Conservation (phyloP, 768 basidiomycete species). For the Boletus vinaceobasis region DNA sequence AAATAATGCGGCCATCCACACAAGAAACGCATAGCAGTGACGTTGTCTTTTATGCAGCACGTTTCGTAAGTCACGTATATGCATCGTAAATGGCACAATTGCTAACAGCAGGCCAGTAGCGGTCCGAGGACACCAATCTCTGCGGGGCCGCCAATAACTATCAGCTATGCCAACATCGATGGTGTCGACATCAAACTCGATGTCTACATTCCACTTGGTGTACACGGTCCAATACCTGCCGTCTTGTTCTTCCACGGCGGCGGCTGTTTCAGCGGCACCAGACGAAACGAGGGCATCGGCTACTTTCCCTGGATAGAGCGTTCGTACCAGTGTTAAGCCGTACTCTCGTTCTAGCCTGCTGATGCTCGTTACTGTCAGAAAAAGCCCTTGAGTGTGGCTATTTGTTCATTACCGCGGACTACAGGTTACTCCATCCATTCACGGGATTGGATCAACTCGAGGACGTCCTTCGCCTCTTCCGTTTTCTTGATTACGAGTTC, state of each 20-base stretch:
- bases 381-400: neutral
- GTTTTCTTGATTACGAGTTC: neutral
- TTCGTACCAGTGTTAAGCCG: neutral
- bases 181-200: neutral
- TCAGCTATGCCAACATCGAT: neutral
- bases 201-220: neutral
- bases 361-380: neutral
- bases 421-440: constrained; percentile 1
- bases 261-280: constrained; percentile 1
- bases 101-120: neutral
- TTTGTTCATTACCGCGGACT: constrained; percentile 2
- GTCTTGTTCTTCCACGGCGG: constrained; percentile 2
- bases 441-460: constrained; percentile 2
- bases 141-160: neutral
- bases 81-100: neutral
- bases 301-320: constrained; percentile 4
- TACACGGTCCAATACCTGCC: neutral
- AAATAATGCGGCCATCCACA: too few species aligned
- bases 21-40: too few species aligned
- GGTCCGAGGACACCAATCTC: too few species aligned
- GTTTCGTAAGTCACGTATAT: neutral
- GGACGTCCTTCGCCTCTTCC: neutral
- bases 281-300: neutral
- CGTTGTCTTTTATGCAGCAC: neutral
- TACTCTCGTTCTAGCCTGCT: neutral